Evolutionary conservation across 148 eudicot genomes (phyloP), one percentile per base, ranked within the genome.

Genomic region (Cornus controversa): DNA sequence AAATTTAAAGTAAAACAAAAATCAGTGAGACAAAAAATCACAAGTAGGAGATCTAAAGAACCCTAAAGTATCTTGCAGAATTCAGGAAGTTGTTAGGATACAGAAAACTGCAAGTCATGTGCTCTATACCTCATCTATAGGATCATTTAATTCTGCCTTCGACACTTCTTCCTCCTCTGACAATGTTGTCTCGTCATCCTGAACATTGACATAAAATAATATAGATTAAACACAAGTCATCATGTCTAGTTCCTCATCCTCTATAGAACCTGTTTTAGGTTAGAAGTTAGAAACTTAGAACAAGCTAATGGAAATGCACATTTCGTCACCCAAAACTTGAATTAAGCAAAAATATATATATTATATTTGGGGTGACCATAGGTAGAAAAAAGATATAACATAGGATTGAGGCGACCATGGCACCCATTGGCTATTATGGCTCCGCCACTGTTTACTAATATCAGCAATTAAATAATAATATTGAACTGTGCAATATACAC

Each of bases 121-220:
- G 70, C 57, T 73, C 18, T 81, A 66, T 74, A 94, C 99, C 97
- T 96, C 99, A 83, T 93, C 96, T 68, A 74, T 81, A 74, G 90
- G 79, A 81, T 85, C 80, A 70, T 70, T 80, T 58, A 83, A 74
- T 77, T 93, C 99, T 27, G 89, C 84, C 77, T 91, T 91, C n/a
- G 90, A 94, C 81, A 93, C 75, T 79, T 91, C 93, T 77, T 96
- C 99, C 90, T 96, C 99, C 84, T 96, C 99, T 64, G 80, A 86
- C 82, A 96, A 81, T 27, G 99, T 93, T 69, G 97, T 83, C 84
- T 96, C 99, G 81, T 96, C 99, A 91, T 96, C 99, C 99, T 95
- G 87, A 58, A 76, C 8, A 78, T 40, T 29, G 64, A 53, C 40
- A 37, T 36, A 27, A 63, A 71, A 36, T 26, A 25, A 79, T 20